Conservation (phyloP, 1,284 basidiomycete genomes). For the Cryptococcus jaspeensis region DNA sequence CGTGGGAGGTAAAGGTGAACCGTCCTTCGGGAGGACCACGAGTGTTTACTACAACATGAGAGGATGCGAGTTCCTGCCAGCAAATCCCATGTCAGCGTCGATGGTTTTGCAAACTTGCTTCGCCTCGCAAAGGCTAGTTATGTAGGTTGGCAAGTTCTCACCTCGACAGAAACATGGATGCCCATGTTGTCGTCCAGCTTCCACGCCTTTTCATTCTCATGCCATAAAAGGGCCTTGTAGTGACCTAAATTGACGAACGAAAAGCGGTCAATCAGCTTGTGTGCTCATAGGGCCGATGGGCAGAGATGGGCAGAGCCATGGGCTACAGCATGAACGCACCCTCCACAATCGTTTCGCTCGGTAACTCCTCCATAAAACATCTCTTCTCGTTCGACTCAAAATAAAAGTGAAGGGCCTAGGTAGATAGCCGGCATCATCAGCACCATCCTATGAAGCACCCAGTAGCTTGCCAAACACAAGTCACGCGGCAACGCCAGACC, state of each 20-base stretch:
- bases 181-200: slow-evolving; percentile 73
- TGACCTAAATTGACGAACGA: slow-evolving; percentile 63
- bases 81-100: neutral
- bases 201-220: slow-evolving; percentile 69
- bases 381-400: slow-evolving; percentile 85
- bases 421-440: neutral
- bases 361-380: slow-evolving; percentile 96
- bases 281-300: neutral
- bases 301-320: neutral
- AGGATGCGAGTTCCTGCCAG: slow-evolving; percentile 35
- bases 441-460: neutral
- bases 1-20: slow-evolving; percentile 97
- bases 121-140: slow-evolving; percentile 9
- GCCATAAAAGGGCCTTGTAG: slow-evolving; percentile 89
- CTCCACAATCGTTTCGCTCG: slow-evolving; percentile 94
- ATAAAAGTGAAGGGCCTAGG: slow-evolving; percentile 80
- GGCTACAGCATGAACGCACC: slow-evolving; percentile 56
- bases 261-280: no score
- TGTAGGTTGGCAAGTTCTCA: slow-evolving; percentile 50
- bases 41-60: slow-evolving; percentile 69
- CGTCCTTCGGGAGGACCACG: slow-evolving; percentile 83
- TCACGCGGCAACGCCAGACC: neutral
- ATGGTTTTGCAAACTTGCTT: neutral
- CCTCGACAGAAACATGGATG: slow-evolving; percentile 86
- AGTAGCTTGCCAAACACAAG: neutral